Evolutionary conservation across 768 basidiomycete genomes (phyloP), one percentile per base, ranked within the genome.

Genomic region (Psilocybe sp.): DNA sequence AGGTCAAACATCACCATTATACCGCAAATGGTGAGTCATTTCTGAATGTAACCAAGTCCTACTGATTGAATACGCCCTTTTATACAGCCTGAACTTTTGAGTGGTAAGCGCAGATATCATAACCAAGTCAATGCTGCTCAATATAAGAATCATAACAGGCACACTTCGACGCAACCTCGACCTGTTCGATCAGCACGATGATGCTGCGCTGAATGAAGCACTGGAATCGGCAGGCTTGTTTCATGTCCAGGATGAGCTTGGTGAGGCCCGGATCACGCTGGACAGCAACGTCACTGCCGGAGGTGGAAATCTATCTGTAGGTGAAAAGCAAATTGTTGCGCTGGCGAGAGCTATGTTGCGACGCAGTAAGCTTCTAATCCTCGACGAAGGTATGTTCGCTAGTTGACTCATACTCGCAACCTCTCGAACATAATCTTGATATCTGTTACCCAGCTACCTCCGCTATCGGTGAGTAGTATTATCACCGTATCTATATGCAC

Each of bases 281-380:
- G 76, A 80, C 40, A 75, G 66, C 19, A 53, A 59, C 10, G 68
- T 80, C 28, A 57, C 70, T 15, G 69, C 65, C 2, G 85, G 85
- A 4, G 88, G 88, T 4, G 64, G 74, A 19, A 90, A 89, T 62
- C 80, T 89, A 56, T 85, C 83, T 4, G 82, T 85, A 37, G 89
- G 89, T 16, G 86, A 90, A 60, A 65, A 87, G 10, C 88, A 92
- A 54, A 75, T 86, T 41, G 74, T 86, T 44, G 82, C 83, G 12
- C 72, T 86, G 61, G 83, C 84, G 7, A 69, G 84, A n/a, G 84
- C 84, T 4, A 73, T 85, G 50, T 67, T 85, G 5, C 70, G 80
- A 28, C 72, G 76, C 36, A 83, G 77, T 64, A 75, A 79, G 40
- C 69, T 86, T 31, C 72, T 86, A 35, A 79, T 86, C 32, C 64